Percentiles rank a stretch among this genome's conserved stretches.
Conservation (phyloP, 2,329 filamentous ascomycete genomes). For the Trichophyton benhamiae region DNA sequence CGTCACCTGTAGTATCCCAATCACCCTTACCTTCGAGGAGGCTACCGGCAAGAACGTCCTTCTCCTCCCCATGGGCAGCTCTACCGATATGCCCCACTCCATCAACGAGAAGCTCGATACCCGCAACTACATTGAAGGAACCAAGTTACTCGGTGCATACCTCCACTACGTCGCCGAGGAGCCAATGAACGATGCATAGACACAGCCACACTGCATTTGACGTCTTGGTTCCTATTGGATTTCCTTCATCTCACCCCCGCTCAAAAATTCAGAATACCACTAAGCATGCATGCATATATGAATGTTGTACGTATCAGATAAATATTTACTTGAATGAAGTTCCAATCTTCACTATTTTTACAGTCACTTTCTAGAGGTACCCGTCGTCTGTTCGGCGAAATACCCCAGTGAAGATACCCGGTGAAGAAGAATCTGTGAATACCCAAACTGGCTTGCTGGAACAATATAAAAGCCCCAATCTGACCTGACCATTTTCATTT, state of each 20-base stretch:
- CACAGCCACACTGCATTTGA: not conserved
- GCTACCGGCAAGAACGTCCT: conserved; percentile 96
- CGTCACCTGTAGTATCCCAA: conserved; percentile 58
- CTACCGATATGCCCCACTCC: conserved; percentile 89
- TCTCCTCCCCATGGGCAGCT: conserved; percentile 91
- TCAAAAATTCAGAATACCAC: not conserved
- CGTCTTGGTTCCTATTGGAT: not conserved
- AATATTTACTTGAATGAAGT: no score
- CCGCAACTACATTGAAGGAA: conserved; percentile 96
- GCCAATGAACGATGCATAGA: conserved; percentile 38
- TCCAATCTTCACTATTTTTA: no score
- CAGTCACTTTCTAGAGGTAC: no score
- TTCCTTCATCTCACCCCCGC: not conserved
- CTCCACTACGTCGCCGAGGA: conserved; percentile 93
- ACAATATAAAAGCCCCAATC: no score
- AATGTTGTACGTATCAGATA: not conserved
- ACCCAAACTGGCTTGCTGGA: no score
- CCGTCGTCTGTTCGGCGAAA: no score
- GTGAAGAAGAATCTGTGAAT: no score
- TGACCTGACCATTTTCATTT: no score
- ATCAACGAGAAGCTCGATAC: conserved; percentile 98
- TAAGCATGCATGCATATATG: not conserved
- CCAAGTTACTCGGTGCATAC: conserved; percentile 88
- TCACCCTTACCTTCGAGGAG: conserved; percentile 94
- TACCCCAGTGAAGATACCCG: no score